Evolutionary conservation across 2,329 filamentous ascomycete genomes (phyloP).

Genomic region (Colletotrichum viniferum): DNA sequence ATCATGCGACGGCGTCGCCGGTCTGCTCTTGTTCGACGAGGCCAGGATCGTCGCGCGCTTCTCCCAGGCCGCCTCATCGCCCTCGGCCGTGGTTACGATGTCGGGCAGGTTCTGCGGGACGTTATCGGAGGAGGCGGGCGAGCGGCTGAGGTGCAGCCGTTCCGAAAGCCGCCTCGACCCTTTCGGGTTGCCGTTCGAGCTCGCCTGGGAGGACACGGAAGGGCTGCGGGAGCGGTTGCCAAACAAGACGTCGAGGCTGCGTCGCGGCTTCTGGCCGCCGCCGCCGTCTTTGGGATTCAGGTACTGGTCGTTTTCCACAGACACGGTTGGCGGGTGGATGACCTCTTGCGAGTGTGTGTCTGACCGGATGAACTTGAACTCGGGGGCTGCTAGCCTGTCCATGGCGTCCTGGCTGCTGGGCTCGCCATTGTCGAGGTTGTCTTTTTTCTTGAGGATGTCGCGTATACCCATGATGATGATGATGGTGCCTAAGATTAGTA

Average conservation of each 20-base stretch:
- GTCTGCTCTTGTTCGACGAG: conserved; percentile 58
- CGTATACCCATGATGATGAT: conserved; percentile 61
- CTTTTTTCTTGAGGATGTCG: conserved; percentile 60
- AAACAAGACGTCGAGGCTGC: conserved; percentile 51
- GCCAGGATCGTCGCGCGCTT: conserved; percentile 89
- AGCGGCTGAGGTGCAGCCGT: conserved; percentile 69
- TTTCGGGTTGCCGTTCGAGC: conserved; percentile 38
- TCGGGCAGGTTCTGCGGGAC: conserved; percentile 82
- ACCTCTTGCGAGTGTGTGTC: conserved; percentile 82
- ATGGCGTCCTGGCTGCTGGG: conserved; percentile 39
- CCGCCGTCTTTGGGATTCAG: conserved; percentile 28
- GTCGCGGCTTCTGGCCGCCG: conserved; percentile 38
- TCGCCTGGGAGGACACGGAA: conserved; percentile 48
- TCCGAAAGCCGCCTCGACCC: conserved; percentile 63
- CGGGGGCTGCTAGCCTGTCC: conserved; percentile 46
- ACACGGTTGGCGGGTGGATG: conserved; percentile 68
- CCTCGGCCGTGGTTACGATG: conserved; percentile 57
- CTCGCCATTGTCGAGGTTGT: conserved; percentile 42
- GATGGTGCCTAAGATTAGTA: conserved; percentile 18
- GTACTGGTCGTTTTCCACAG: conserved; percentile 25
- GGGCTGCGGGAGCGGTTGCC: conserved; percentile 52
- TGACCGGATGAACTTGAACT: conserved; percentile 84
- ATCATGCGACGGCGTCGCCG: conserved; percentile 38
- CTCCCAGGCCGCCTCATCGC: conserved; percentile 81
- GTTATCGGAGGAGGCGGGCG: conserved; percentile 68